Base-by-base conservation (phyloP, 768 basidiomycete species). In the Lactifluus pinguis region DNA sequence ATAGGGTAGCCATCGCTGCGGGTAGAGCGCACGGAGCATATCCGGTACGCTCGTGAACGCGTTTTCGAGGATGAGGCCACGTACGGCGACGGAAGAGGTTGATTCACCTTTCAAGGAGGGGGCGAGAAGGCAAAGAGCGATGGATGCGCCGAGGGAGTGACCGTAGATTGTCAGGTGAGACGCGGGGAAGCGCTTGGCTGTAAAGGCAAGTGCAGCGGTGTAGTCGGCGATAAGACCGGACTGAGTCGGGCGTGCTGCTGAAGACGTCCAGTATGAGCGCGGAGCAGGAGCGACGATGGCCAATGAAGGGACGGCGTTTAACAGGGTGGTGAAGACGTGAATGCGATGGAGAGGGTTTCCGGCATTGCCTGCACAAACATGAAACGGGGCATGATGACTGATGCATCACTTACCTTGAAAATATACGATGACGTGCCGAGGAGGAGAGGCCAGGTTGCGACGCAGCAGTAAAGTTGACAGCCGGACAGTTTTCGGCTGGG, bases 181-280 rank as follows among this genome's bases (percentile, higher is more conserved):
- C 15, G 50, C 25, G 0, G 78, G 77, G 36, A 72, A 79, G 2
- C 65, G 69, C 7, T 47, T 15, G 17, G 73, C 62, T 6, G 73
- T 66, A 63, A 77, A 69, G 5, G 65, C 44, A 17, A 79, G 68
- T 13, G 71, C 69, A 9, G 68, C 60, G 1, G 41, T 55, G 65
- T 81, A 81, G 66, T 82, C 80, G 1, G 68, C 56, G 36, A 74
- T 63, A 50, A 81, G 67, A 11, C 75, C 75, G 0, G 52, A 29
- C 59, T 81, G 69, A 0, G 77, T 76, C 0, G 80, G 77, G 0
- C 69, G 56, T 8, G 72, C 53, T 9, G 64, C 68, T 4, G 76
- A 74, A 4, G 80, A 80, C 19, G 74, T 76, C 76, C 80, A 81
- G 66, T 74, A 82, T 0, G 79, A 79, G 9, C 80, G 76, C 0